Evolutionary conservation across 2,329 filamentous ascomycete species (phyloP).

Genomic region (Aspergillus sclerotialis): DNA sequence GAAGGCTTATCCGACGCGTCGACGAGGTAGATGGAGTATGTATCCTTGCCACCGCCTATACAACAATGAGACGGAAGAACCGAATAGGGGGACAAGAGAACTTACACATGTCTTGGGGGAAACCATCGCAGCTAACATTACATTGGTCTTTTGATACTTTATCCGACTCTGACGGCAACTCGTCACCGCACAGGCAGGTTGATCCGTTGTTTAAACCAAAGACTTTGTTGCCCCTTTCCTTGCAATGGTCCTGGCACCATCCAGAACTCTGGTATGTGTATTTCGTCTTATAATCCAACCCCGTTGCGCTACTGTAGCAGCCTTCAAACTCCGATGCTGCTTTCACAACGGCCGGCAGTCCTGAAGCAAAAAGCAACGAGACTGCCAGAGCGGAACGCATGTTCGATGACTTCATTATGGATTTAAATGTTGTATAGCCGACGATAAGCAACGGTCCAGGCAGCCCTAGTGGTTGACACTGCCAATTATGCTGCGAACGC

Average conservation of each 20-base stretch:
- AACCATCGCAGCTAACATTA: conserved; percentile 60
- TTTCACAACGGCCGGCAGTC: conserved; percentile 13
- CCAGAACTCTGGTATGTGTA: conserved; percentile 50
- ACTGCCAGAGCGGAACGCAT: conserved; percentile 17
- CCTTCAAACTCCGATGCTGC: conserved; percentile 29
- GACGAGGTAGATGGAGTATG: conserved; percentile 47
- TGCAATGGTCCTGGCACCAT: conserved; percentile 49
- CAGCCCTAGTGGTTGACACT: conserved; percentile 10
- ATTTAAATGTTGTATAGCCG: conserved; percentile 5
- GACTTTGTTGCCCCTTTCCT: conserved; percentile 45
- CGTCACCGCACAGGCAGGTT: conserved; percentile 67
- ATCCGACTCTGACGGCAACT: conserved; percentile 53
- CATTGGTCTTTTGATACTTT: conserved; percentile 56
- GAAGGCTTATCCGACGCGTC: conserved; percentile 19
- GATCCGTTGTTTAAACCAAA: conserved; percentile 56
- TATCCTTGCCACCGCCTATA: conserved; percentile 51
- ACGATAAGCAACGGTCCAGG: conserved; percentile 12
- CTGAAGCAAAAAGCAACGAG: conserved; percentile 19
- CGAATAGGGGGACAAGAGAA: neutral
- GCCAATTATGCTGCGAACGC: too few relatives aligned
- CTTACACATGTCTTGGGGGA: conserved; percentile 58
- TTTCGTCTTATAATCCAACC: conserved; percentile 41
- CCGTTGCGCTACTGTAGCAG: conserved; percentile 46
- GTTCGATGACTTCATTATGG: conserved; percentile 22
- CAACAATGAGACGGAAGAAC: neutral